Conservation (phyloP, 1,284 basidiomycete genomes). For the Irpex rosettiformis region DNA sequence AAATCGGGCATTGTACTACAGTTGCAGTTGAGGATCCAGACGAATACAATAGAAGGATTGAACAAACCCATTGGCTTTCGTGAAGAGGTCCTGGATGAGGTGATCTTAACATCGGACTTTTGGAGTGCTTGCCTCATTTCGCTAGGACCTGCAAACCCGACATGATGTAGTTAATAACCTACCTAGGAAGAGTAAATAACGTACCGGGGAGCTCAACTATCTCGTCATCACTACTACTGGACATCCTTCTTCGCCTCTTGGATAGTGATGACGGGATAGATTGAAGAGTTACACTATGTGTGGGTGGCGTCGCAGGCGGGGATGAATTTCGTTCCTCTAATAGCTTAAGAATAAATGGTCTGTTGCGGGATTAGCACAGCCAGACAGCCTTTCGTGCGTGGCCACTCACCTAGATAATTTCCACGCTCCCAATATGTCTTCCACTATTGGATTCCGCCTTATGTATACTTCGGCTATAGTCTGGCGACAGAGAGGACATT, state of each 20-base stretch:
- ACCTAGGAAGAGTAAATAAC: not conserved
- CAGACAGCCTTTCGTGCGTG: not conserved
- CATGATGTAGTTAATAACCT: not conserved
- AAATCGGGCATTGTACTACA: slow-evolving; percentile 49
- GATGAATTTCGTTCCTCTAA: slow-evolving; percentile 27
- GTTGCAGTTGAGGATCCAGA: not conserved
- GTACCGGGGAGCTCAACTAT: slow-evolving; percentile 12
- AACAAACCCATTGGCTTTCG: no score
- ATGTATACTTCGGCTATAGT: slow-evolving; percentile 53
- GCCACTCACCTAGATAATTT: slow-evolving; percentile 52
- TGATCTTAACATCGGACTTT: not conserved
- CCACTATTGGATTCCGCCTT: slow-evolving; percentile 54
- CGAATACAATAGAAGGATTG: no score
- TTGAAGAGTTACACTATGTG: slow-evolving; percentile 19
- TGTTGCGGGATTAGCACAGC: slow-evolving; percentile 18
- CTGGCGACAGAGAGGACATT: slow-evolving; percentile 66
- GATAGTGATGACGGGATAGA: slow-evolving; percentile 21
- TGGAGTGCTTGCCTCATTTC: slow-evolving; percentile 29
- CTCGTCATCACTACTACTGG: slow-evolving; percentile 11
- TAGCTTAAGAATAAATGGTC: slow-evolving; percentile 39
- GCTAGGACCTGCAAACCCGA: slow-evolving; percentile 19
- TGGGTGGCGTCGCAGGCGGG: slow-evolving; percentile 15
- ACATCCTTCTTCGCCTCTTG: slow-evolving; percentile 15
- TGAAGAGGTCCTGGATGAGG: not conserved
- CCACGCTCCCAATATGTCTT: slow-evolving; percentile 62